A percentile compares a stretch with the other conserved stretches of the same genome.
Evolutionary conservation across 2,329 filamentous ascomycete species (phyloP).

Genomic region (Colletotrichum lentis): DNA sequence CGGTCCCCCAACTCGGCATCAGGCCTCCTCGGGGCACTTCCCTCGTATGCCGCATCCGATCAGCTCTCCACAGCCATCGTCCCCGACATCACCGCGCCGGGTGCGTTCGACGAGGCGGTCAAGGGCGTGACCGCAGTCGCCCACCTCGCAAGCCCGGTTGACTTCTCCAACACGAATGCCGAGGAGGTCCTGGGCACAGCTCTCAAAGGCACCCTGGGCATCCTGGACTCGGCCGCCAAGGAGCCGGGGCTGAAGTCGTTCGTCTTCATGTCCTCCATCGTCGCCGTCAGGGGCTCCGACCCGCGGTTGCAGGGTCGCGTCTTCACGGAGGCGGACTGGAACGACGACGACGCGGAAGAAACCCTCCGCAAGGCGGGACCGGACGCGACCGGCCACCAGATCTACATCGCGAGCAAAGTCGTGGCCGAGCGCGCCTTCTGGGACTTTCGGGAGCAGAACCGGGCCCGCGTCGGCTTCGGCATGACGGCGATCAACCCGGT

Average conservation of each 20-base stretch:
- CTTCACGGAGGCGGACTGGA: constrained; percentile 44
- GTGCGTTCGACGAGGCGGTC: constrained; percentile 50
- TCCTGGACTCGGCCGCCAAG: constrained; percentile 52
- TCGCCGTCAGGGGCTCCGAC: constrained; percentile 28
- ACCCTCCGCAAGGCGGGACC: constrained; percentile 43
- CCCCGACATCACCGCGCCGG: constrained; percentile 46
- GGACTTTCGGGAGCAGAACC: constrained; percentile 43
- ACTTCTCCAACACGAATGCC: constrained; percentile 51
- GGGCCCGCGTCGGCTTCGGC: constrained; percentile 42
- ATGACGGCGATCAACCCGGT: constrained; percentile 33
- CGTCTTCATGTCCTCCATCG: constrained; percentile 43
- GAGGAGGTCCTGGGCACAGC: constrained; percentile 53
- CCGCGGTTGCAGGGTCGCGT: constrained; percentile 24
- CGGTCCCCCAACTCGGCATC: constrained; percentile 42
- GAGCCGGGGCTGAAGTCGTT: constrained; percentile 50
- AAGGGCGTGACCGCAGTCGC: constrained; percentile 51
- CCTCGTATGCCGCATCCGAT: constrained; percentile 36
- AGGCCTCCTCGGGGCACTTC: constrained; percentile 38
- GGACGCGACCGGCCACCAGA: constrained; percentile 12
- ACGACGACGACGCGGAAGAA: constrained; percentile 44
- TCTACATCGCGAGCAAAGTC: constrained; percentile 47
- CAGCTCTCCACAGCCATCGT: constrained; percentile 44
- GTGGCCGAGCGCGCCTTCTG: constrained; percentile 45
- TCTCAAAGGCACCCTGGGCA: constrained; percentile 47
- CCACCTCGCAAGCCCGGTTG: constrained; percentile 53